Evolutionary conservation across 2,329 filamentous ascomycete genomes (phyloP), one percentile per base, ranked within the genome.

Genomic region (Setomelanomma holmii): DNA sequence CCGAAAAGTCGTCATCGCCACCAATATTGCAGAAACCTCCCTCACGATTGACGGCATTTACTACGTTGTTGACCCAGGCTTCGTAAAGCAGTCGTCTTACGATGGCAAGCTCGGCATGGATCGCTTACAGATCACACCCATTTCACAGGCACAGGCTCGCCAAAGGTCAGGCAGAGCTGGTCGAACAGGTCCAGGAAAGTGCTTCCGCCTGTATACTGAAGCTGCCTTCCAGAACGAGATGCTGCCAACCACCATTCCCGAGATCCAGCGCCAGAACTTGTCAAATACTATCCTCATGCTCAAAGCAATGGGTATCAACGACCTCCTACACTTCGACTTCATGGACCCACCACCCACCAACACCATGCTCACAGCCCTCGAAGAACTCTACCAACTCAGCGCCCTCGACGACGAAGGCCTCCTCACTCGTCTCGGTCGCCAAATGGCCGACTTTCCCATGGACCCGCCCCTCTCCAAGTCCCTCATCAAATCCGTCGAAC

Each of bases 391-490:
- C 69, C 91, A 92, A 0, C 80, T 99, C 10, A 91, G 89, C 3
- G 93, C 93, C 0, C 82, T 99, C 0, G 95, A 99, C 60, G 93
- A 99, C 66, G 95, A 99, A 82, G 95, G 95, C 12, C 82, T 99
- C 0, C 80, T 99, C 2, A 99, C 95, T 0, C 87, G 95, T 5
- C 83, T 96, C 1, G 95, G 95, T 6, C 86, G 95, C 40, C 96
- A 97, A 74, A 98, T 99, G 93, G 93, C 95, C 10, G 93, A 99
- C 69, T 98, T 98, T 74, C 95, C 95, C 0, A 98, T 98, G 91
- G 93, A 98, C 51, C 95, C 95, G 0, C 87, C 91, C 0, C 82
- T 98, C 0, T 90, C 93, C 46, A 99, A 98, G 74, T 88, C 91
- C 0, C 83, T 99, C 1, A 96, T 99, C 57, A 89, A 87, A 10